Conservation (phyloP, 768 basidiomycete genomes). For the Sporobolomyces phaffii region DNA sequence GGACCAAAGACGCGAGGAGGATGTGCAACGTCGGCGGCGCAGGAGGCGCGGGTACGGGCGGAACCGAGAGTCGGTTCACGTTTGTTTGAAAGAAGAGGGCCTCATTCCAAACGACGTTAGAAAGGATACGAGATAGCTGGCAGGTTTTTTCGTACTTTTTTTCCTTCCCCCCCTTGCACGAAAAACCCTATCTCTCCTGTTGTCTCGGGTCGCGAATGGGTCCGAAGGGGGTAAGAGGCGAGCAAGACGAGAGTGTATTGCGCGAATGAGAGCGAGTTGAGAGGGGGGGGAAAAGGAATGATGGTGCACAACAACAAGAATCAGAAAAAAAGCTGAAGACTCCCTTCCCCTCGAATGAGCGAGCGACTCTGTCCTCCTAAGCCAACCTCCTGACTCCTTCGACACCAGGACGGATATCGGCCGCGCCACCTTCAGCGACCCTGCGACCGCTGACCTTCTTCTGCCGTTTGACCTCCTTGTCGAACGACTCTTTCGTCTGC, state of each 20-base stretch:
- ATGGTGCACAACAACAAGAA: slow-evolving; percentile 10
- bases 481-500: slow-evolving; percentile 49
- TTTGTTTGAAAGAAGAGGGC: slow-evolving; percentile 47
- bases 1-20: slow-evolving; percentile 49
- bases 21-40: slow-evolving; percentile 46
- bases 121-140: not conserved
- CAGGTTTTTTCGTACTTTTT: not conserved
- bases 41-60: slow-evolving; percentile 30
- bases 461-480: slow-evolving; percentile 48
- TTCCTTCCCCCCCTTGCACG: not conserved
- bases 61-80: slow-evolving; percentile 42
- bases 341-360: not conserved
- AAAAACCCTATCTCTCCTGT: too few species aligned
- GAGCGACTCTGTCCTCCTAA: not conserved
- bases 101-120: too few species aligned
- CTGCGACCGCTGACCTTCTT: slow-evolving; percentile 35
- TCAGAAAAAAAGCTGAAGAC: not conserved
- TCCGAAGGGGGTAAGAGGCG: not conserved
- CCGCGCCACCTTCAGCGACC: slow-evolving; percentile 38
- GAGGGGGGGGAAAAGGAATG: too few species aligned
- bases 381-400: slow-evolving; percentile 34
- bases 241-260: not conserved
- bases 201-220: too few species aligned
- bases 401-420: slow-evolving; percentile 27
- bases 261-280: too few species aligned